phyloP scores from a whole-genome alignment of 306 rosid genomes.

The Hippophae gyantsensis region DNA sequence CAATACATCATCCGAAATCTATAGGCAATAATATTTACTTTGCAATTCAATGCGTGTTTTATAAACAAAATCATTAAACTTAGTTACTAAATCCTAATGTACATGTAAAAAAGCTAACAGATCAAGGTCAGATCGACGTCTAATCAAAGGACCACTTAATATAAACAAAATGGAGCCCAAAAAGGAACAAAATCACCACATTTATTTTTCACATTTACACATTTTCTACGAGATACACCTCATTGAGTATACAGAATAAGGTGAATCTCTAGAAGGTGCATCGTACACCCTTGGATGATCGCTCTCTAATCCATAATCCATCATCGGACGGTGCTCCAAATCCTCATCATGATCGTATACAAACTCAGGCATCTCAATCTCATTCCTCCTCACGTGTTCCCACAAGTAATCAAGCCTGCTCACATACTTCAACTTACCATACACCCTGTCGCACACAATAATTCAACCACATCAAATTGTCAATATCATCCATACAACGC shows the following conservation, averaged over 20 bases:
- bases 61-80: too few species aligned
- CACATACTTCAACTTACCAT: constrained; percentile 67
- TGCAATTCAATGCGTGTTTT: too few species aligned
- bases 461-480: background rate
- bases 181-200: background rate
- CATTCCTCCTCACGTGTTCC: constrained; percentile 70
- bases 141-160: too few species aligned
- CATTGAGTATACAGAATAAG: constrained; percentile 71
- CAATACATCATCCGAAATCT: too few species aligned
- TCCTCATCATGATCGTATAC: constrained; percentile 89
- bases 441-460: constrained; percentile 46
- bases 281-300: constrained; percentile 72
- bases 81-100: too few species aligned
- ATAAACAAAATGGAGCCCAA: too few species aligned
- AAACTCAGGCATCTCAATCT: constrained; percentile 68
- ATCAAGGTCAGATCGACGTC: too few species aligned
- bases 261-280: constrained; percentile 48
- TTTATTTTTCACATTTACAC: background rate
- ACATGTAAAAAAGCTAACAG: too few species aligned
- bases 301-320: constrained; percentile 89
- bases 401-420: constrained; percentile 71
- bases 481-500: background rate
- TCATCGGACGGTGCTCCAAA: constrained; percentile 81
- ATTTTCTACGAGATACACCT: constrained; percentile 64
- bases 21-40: too few species aligned